phyloP scores from a whole-genome alignment of 257 asterid genomes.

The Agastache rugosa region DNA sequence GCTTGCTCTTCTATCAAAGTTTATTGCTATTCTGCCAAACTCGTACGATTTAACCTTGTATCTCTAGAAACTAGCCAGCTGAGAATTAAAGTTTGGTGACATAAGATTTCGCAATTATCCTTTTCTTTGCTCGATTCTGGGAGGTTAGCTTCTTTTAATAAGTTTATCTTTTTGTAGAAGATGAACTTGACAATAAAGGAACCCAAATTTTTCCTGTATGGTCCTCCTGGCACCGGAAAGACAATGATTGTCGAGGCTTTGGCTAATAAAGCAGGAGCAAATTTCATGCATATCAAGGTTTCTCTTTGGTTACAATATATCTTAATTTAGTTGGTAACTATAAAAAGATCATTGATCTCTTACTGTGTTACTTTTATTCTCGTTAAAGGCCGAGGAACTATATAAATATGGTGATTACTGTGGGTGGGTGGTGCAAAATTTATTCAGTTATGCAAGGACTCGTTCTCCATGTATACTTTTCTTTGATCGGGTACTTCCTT shows the following conservation, averaged over 20 bases:
- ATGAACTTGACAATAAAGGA: too few species aligned
- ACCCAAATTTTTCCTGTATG: slow-evolving; percentile 85
- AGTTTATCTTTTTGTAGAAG: slow-evolving; percentile 44
- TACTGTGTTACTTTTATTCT: slow-evolving; percentile 14
- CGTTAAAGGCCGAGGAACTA: slow-evolving; percentile 33
- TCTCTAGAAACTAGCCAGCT: neutral
- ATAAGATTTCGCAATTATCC: neutral
- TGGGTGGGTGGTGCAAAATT: slow-evolving; percentile 75
- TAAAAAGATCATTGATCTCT: neutral
- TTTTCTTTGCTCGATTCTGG: slow-evolving; percentile 10
- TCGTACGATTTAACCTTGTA: too few species aligned
- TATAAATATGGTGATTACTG: slow-evolving; percentile 89
- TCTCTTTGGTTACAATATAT: slow-evolving; percentile 28
- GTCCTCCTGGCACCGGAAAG: slow-evolving; percentile 97
- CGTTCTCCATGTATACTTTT: slow-evolving; percentile 87
- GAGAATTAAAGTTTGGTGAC: neutral
- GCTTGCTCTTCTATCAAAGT: neutral
- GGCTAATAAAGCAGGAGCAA: slow-evolving; percentile 93
- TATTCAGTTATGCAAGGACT: slow-evolving; percentile 84
- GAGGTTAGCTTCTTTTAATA: slow-evolving; percentile 6
- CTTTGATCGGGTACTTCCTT: slow-evolving; percentile 76
- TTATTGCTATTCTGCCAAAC: neutral
- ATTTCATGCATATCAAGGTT: slow-evolving; percentile 86
- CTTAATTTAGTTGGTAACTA: slow-evolving; percentile 1
- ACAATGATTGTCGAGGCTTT: slow-evolving; percentile 92